Evolutionary conservation across 345 rosid genomes (phyloP), one percentile per base, ranked within the genome.

Genomic region (Aurinia saxatilis): DNA sequence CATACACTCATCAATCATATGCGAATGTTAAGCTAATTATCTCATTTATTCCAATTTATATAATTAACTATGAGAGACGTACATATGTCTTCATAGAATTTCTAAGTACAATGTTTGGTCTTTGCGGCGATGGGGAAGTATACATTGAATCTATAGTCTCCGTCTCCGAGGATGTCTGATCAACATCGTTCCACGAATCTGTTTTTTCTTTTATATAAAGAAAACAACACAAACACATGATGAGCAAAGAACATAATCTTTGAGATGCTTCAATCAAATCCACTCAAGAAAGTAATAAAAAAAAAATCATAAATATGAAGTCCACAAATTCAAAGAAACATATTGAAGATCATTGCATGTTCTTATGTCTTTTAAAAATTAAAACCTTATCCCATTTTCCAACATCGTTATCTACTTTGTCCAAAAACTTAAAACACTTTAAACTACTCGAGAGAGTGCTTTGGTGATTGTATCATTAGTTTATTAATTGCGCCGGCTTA

Each of bases 351-450:
- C 40, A 21, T 10, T 29, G 47, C 74, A 63, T 63, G 69, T 63
- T 70, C 68, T 63, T 70, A 27, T 70, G 69, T 70, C 69, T 56
- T 56, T 55, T 23, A 0, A 12, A 10, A 33, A 48, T 40, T 9
- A 21, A 33, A 51, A 55, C 59, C 52, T 70, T 63, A 63, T 56
- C 69, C 53, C 64, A 49, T 39, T 63, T 33, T 14, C 69, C 69
- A 70, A 63, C 74, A 70, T 70, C 59, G 59, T 56, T 70, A 63
- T 63, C 74, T 63, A 63, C 69, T 47, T 56, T 70, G 74, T 63
- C 74, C 55, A 35, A 14, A 17, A 45, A 18, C 14, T 7, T 11
- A 61, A 69, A 68, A 68, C 72, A 67, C 60, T 37, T 34, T 27
- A 29, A 67, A 50, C 46, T 50, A 16, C 21, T 53, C 67, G 55